Base-by-base conservation (phyloP, 768 basidiomycete genomes). In the Cubamyces lactineus region DNA sequence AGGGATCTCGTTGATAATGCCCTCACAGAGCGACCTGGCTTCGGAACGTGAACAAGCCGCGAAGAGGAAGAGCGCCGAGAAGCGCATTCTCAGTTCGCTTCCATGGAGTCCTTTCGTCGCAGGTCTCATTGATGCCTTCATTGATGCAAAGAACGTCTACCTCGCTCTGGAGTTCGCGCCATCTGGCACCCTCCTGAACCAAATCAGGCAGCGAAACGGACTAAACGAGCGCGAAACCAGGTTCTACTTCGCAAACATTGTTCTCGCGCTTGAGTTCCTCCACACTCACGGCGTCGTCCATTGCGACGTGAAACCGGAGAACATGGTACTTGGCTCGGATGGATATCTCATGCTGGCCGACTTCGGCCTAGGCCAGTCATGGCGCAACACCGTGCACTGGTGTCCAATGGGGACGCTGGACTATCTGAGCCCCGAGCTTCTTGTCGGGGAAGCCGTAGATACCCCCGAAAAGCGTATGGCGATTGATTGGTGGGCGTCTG, bases 201-300 rank as follows among this genome's bases (percentile, higher is more conserved):
- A 78, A 82, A 38, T 71, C 71, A 34, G 67, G 61, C 13, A 66
- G 64, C 6, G 28, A 1, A 71, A 67, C 12, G 75, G 75, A 9
- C 64, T 83, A 9, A 68, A 75, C 6, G 50, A 67, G 74, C 7
- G 47, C 69, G 69, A 65, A 0, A 73, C 76, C 7, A 74, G 75
- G 5, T 88, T 88, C 71, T 87, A 85, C 72, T 82, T 79, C 64
- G 73, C 79, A 24, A 86, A 86, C 64, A 79, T 86, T 43, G 76
- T 78, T 12, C 77, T 78, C 45, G 86, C 75, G 13, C 67, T 87
- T 28, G 73, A 77, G 13, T 83, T 82, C 66, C 68, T 87, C 1
- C 79, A 82, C 54, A 57, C 60, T 0, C 69, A 77, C 9, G 75
- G 73, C n/a, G 72, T 85, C 51, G 75, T 79, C 7, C 84, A 86